Percentiles rank a stretch among this genome's conserved stretches.
phyloP scores from a whole-genome alignment of 305 asterid species.

The Salvia sclarea region DNA sequence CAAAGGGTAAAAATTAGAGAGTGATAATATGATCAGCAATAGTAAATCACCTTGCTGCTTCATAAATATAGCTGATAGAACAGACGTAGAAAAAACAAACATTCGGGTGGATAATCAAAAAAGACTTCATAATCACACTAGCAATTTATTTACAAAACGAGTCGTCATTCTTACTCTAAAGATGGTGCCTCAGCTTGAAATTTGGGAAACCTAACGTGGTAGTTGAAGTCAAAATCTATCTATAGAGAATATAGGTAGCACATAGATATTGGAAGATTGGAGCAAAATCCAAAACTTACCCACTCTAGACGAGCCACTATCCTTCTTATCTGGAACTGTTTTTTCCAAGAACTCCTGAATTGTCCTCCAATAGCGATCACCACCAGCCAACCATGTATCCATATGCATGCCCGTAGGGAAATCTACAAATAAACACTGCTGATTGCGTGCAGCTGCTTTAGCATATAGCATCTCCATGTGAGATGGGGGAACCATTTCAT shows the following conservation, averaged over 20 bases:
- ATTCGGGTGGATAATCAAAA: slow-evolving; percentile 1
- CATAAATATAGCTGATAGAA: neutral
- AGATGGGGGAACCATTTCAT: slow-evolving; percentile 93
- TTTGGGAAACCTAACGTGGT: slow-evolving; percentile 21
- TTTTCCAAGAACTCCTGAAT: slow-evolving; percentile 63
- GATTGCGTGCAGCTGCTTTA: slow-evolving; percentile 86
- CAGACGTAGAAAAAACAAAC: slow-evolving; percentile 1
- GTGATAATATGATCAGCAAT: neutral
- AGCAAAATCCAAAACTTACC: slow-evolving; percentile 46
- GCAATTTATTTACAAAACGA: slow-evolving; percentile 15
- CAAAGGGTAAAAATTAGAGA: neutral
- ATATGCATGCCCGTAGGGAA: slow-evolving; percentile 96
- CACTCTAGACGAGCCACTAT: slow-evolving; percentile 40
- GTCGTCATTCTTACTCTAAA: slow-evolving; percentile 18
- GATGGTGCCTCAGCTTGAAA: slow-evolving; percentile 16
- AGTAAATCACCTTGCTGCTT: neutral
- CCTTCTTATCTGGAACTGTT: slow-evolving; percentile 53
- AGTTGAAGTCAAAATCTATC: slow-evolving; percentile 23
- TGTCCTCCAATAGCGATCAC: slow-evolving; percentile 88
- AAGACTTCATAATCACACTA: neutral
- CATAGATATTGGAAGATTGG: slow-evolving; percentile 15
- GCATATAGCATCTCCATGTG: slow-evolving; percentile 96
- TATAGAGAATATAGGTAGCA: slow-evolving; percentile 4
- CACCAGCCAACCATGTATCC: slow-evolving; percentile 97
- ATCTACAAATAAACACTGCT: slow-evolving; percentile 66